Base-by-base conservation (phyloP, 495 filamentous ascomycete species). In the Letharia columbiana region DNA sequence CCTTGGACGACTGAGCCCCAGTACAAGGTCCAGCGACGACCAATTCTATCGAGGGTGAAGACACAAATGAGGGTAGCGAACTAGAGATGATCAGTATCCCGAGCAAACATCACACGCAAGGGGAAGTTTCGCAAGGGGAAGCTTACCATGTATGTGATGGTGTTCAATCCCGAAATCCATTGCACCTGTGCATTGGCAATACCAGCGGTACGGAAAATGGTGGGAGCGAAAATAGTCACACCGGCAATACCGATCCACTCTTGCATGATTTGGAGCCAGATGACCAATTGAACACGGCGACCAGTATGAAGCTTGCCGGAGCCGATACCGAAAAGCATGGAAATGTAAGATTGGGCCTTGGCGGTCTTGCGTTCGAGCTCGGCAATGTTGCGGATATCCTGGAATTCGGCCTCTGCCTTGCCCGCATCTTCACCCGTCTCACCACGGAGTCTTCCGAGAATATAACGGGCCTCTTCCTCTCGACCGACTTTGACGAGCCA, bases 171-270 rank as follows among this genome's bases (percentile, higher is more conserved):
- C 50, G 81, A 82, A 60, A 90, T 83, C 87, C 87, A 90, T 72
- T 85, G 84, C 47, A 80, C 81, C 69, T 88, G 84, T 50, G 71
- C 73, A 17, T 84, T 76, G 62, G 78, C 76, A 62, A 88, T 84
- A 18, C 87, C 86, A 13, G 87, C 86, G 67, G 86, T 84, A 50
- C 81, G 78, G 76, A 89, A 90, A 56, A 91, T 88, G 0, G 84
- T 87, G 11, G 86, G 84, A 41, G 82, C 82, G 68, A 81, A 89
- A 47, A 90, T 82, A 3, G 88, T 90, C 28, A 89, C 82, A 60
- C 86, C 86, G 0, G 86, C 86, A 71, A 90, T 89, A 31, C 88
- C 87, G 68, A 87, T 81, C 86, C 86, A 90, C 71, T 89, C 86
- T 68, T 88, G 86, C 75, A 90, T 82, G 56, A 90, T 88, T 74